These are phyloP conservation scores for Laguncularia racemosa DNA, from an alignment of 345 rosid species.

Conservation along the genomic window DNA sequence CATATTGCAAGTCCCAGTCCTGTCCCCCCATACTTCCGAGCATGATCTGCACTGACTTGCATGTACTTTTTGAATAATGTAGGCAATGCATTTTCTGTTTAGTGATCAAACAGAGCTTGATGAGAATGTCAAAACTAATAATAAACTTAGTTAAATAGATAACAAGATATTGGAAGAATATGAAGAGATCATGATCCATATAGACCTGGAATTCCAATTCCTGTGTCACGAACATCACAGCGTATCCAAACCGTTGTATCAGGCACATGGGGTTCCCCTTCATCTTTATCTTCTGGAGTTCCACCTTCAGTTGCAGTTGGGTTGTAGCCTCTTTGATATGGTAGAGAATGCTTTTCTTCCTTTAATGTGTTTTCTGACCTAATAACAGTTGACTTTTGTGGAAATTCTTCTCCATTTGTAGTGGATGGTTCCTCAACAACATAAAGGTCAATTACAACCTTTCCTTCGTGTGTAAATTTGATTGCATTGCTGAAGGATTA, in stretches of 20 bases:
- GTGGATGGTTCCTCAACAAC: slow-evolving; percentile 61
- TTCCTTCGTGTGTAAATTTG: slow-evolving; percentile 93
- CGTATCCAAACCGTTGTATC: slow-evolving; percentile 77
- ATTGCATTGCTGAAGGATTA: slow-evolving; percentile 66
- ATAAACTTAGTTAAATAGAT: not conserved
- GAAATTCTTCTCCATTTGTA: slow-evolving; percentile 26
- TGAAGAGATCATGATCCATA: not conserved
- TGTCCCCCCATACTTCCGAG: slow-evolving; percentile 95
- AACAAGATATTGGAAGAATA: not conserved
- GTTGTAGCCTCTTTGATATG: slow-evolving; percentile 18
- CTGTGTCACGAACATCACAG: slow-evolving; percentile 88
- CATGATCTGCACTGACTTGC: slow-evolving; percentile 95
- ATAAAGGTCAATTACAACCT: slow-evolving; percentile 71
- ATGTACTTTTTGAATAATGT: slow-evolving; percentile 78
- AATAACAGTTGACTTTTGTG: slow-evolving; percentile 16
- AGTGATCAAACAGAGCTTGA: slow-evolving; percentile 9
- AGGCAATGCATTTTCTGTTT: slow-evolving; percentile 81
- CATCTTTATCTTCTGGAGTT: slow-evolving; percentile 16
- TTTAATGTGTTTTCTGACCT: slow-evolving; percentile 9
- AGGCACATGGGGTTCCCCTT: slow-evolving; percentile 20
- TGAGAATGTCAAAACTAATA: not conserved
- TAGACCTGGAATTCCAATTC: slow-evolving; percentile 94
- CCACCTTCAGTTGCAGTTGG: slow-evolving; percentile 18
- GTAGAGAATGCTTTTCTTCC: slow-evolving; percentile 21
- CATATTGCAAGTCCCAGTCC: slow-evolving; percentile 97